Evolutionary conservation across 768 basidiomycete species (phyloP).

Genomic region (Polyporus arcularius): DNA sequence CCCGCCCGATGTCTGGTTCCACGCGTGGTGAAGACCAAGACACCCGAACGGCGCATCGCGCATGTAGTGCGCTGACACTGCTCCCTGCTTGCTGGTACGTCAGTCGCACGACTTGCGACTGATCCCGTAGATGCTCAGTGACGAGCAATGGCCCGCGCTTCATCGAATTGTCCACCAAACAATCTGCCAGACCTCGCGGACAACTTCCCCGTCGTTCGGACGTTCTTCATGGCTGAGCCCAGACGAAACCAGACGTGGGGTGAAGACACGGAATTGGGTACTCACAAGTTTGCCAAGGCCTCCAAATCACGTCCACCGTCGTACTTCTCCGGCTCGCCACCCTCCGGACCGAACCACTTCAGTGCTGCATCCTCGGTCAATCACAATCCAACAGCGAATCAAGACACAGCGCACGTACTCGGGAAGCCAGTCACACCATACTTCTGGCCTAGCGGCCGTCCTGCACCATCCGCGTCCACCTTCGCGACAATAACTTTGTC

Average conservation of each 20-base stretch:
- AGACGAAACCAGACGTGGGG: neutral
- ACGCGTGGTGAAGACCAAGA: too few relatives aligned
- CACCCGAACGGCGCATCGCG: too few relatives aligned
- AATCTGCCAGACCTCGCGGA: too few relatives aligned
- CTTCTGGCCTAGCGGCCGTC: slow-evolving; percentile 72
- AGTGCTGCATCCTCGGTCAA: slow-evolving; percentile 56
- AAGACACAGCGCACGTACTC: slow-evolving; percentile 50
- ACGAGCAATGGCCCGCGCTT: too few relatives aligned
- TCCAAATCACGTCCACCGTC: slow-evolving; percentile 82
- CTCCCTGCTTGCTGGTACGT: too few relatives aligned
- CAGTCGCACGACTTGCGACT: too few relatives aligned
- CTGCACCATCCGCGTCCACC: slow-evolving; percentile 89
- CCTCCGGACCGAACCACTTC: slow-evolving; percentile 85
- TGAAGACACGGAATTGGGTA: neutral
- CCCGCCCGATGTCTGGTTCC: too few relatives aligned
- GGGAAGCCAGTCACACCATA: slow-evolving; percentile 86
- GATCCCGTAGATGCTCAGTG: too few relatives aligned
- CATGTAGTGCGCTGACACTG: too few relatives aligned
- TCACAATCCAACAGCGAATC: slow-evolving; percentile 39
- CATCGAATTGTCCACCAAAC: too few relatives aligned
- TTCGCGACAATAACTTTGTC: slow-evolving; percentile 90
- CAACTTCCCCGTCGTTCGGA: too few relatives aligned
- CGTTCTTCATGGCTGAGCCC: too few relatives aligned
- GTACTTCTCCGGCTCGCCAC: slow-evolving; percentile 63
- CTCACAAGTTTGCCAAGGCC: slow-evolving; percentile 73